phyloP scores from a whole-genome alignment of 2,329 filamentous ascomycete species.

The Aspergillus hiratsukae region DNA sequence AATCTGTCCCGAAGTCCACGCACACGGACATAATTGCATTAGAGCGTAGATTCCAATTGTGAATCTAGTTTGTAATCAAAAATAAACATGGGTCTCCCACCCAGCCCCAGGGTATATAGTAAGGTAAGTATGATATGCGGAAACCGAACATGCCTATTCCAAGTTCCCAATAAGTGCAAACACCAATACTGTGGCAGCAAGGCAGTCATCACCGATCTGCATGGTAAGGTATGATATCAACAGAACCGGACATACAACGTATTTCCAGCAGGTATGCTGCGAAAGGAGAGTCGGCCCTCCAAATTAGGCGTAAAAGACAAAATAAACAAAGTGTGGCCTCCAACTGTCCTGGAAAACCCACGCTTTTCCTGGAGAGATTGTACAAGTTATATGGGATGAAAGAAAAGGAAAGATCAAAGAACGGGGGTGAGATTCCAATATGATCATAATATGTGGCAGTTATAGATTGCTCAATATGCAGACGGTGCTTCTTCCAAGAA shows the following conservation, averaged over 20 bases:
- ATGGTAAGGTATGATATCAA: not conserved
- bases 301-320: not conserved
- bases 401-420: conserved; percentile 1
- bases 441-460: not conserved
- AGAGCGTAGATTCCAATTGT: not conserved
- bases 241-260: not conserved
- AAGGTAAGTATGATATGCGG: conserved; percentile 16
- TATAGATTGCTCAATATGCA: conserved; percentile 3
- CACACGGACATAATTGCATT: not conserved
- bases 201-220: conserved; percentile 5
- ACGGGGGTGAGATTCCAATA: conserved; percentile 5
- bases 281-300: not conserved
- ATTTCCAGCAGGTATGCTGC: not conserved
- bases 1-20: not conserved
- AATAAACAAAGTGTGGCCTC: conserved; percentile 4
- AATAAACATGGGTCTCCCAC: conserved; percentile 17
- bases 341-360: conserved; percentile 1
- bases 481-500: conserved; percentile 1
- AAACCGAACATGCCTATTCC: not conserved
- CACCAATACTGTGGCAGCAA: not conserved
- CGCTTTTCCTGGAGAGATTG: conserved; percentile 5
- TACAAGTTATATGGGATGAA: conserved; percentile 9
- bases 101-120: conserved; percentile 23
- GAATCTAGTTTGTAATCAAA: not conserved
- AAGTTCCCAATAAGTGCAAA: not conserved